Evolutionary conservation across 176 grass and related monocot genomes (phyloP).

Genomic region (Oryza punctata): DNA sequence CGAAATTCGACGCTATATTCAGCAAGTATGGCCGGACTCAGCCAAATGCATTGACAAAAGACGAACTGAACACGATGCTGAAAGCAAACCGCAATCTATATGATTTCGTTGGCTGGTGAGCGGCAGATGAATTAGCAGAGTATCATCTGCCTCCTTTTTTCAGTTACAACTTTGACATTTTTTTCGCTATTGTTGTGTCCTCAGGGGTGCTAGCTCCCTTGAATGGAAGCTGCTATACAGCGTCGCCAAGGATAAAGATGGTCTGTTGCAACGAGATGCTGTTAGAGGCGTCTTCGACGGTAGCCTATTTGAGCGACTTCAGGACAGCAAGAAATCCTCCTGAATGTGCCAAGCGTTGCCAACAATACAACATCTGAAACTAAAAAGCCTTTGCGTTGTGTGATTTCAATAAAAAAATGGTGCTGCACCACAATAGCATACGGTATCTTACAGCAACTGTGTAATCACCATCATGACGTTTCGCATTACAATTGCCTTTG

Average conservation of each 20-base stretch:
- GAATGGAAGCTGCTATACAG: slow-evolving; percentile 60
- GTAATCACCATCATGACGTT: too few relatives aligned
- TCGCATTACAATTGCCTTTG: too few relatives aligned
- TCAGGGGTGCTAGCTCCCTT: slow-evolving; percentile 12
- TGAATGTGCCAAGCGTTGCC: background rate
- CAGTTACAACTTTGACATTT: background rate
- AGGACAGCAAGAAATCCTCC: slow-evolving; percentile 40
- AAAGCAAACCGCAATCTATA: slow-evolving; percentile 50
- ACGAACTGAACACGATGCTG: slow-evolving; percentile 51
- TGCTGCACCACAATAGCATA: too few relatives aligned
- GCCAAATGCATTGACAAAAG: slow-evolving; percentile 48
- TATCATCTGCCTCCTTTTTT: background rate
- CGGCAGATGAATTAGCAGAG: background rate
- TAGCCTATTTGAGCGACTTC: slow-evolving; percentile 56
- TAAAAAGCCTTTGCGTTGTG: too few relatives aligned
- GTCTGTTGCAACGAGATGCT: slow-evolving; percentile 45
- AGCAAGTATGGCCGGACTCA: slow-evolving; percentile 63
- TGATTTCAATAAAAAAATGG: too few relatives aligned
- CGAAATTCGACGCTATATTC: slow-evolving; percentile 71
- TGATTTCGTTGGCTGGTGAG: slow-evolving; percentile 59
- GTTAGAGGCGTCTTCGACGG: slow-evolving; percentile 52
- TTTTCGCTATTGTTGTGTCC: background rate
- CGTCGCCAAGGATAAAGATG: slow-evolving; percentile 55
- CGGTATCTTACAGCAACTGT: too few relatives aligned
- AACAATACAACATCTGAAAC: too few relatives aligned